Percentiles rank a stretch among this genome's conserved stretches.
Conservation (phyloP, 371 early-diverging fungal species). For the Mucor lusitanicus region DNA sequence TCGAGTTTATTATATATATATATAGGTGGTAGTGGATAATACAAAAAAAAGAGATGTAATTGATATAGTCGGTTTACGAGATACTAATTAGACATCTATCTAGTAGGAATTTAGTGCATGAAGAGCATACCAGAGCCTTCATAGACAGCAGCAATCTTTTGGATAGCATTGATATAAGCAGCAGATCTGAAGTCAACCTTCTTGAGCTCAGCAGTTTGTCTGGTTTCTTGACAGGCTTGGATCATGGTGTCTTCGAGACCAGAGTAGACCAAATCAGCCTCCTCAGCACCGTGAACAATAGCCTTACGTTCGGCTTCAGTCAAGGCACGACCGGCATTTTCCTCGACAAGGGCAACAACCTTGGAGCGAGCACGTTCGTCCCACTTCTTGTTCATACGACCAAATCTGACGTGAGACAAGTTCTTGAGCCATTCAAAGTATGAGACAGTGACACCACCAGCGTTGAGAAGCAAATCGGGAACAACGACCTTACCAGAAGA, state of each 20-base stretch:
- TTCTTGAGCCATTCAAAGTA: conserved; percentile 90
- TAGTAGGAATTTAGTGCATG: conserved; percentile 43
- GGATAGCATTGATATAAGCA: conserved; percentile 83
- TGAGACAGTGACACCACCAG: conserved; percentile 88
- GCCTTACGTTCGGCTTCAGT: conserved; percentile 78
- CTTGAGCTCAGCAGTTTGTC: conserved; percentile 60
- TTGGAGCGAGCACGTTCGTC: conserved; percentile 82
- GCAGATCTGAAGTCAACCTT: conserved; percentile 85
- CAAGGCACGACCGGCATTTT: conserved; percentile 65
- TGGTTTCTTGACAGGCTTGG: conserved; percentile 67
- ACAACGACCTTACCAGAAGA: conserved; percentile 70
- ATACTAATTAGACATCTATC: not conserved
- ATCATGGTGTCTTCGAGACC: conserved; percentile 93
- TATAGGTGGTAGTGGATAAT: conserved; percentile 1
- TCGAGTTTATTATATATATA: conserved; percentile 3
- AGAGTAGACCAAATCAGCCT: conserved; percentile 88
- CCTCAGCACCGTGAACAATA: conserved; percentile 88
- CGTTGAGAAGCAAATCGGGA: conserved; percentile 84
- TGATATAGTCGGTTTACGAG: not conserved
- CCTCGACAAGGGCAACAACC: conserved; percentile 78
- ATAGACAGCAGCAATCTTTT: conserved; percentile 84
- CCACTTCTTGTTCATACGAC: conserved; percentile 92
- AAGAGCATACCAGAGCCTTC: conserved; percentile 82
- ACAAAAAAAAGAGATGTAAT: not conserved
- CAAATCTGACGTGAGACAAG: conserved; percentile 86